A percentile compares a stretch with the other conserved stretches of the same genome.
Conservation (phyloP, 306 rosid genomes). For the Rosa multiflora region DNA sequence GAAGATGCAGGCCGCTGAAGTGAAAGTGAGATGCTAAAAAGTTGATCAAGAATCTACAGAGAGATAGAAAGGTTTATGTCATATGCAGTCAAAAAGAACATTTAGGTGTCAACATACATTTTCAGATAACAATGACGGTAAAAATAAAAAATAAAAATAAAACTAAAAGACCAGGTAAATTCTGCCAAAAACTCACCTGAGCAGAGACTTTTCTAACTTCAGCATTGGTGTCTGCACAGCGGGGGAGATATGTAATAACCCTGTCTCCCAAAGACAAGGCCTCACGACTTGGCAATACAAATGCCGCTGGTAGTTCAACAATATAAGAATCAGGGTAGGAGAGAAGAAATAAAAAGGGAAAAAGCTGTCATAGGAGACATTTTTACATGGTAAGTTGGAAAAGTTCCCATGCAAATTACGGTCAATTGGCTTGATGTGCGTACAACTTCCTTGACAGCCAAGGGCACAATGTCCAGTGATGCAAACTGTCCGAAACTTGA, state of each 20-base stretch:
- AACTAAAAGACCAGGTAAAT: conserved; percentile 9
- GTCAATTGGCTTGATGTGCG: conserved; percentile 79
- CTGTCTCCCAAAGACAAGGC: conserved; percentile 93
- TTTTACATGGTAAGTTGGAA: conserved; percentile 85
- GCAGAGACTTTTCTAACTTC: conserved; percentile 95
- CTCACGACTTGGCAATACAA: conserved; percentile 87
- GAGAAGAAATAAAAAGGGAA: background rate
- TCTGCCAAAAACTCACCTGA: conserved; percentile 46
- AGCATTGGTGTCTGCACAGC: conserved; percentile 88
- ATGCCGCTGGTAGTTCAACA: conserved; percentile 63
- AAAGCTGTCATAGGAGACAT: conserved; percentile 20
- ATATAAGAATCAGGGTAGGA: conserved; percentile 4
- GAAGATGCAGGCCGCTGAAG: conserved; percentile 82
- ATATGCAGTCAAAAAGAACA: background rate
- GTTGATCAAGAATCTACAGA: conserved; percentile 81
- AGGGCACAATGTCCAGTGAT: conserved; percentile 76
- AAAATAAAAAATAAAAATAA: background rate
- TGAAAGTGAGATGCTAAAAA: conserved; percentile 84
- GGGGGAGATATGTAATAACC: conserved; percentile 83
- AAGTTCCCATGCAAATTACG: conserved; percentile 65
- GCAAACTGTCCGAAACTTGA: conserved; percentile 86
- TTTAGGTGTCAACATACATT: background rate
- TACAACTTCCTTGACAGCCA: conserved; percentile 87
- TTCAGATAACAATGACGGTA: background rate
- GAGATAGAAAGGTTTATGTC: background rate